Conservation (phyloP, 2,329 filamentous ascomycete genomes). For the Botryotinia globosa region DNA sequence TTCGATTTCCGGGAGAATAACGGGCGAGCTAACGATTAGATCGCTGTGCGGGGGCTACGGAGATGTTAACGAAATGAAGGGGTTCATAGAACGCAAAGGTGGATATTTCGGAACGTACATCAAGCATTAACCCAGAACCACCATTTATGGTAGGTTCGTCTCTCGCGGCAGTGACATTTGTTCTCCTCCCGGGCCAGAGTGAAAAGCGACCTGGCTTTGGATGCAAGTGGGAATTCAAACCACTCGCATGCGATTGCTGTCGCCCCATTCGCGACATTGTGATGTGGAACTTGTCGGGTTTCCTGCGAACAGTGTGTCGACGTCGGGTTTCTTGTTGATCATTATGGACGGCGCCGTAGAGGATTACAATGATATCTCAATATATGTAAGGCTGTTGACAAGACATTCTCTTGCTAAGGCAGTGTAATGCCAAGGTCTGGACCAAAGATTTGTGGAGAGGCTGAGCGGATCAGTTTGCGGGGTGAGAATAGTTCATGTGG, state of each 20-base stretch:
- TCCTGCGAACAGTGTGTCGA: constrained; percentile 12
- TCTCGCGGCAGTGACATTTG: background rate
- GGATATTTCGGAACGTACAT: background rate
- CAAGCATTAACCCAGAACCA: constrained; percentile 4
- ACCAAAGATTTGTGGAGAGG: constrained; percentile 4
- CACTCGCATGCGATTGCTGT: constrained; percentile 10
- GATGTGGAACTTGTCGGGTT: background rate
- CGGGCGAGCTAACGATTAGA: constrained; percentile 27
- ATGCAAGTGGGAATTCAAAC: background rate
- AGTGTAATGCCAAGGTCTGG: constrained; percentile 16
- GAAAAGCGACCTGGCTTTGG: constrained; percentile 13
- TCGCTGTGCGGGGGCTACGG: constrained; percentile 26
- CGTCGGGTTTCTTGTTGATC: background rate
- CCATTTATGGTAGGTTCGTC: background rate
- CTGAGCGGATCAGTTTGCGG: constrained; percentile 10
- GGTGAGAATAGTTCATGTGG: constrained; percentile 2
- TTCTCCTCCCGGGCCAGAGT: constrained; percentile 12
- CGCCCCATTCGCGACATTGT: constrained; percentile 16
- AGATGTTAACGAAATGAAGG: constrained; percentile 15
- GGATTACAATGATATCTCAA: background rate
- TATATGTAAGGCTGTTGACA: constrained; percentile 8
- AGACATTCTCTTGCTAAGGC: constrained; percentile 8
- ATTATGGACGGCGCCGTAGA: background rate
- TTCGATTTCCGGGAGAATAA: constrained; percentile 29
- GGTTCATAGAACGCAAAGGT: background rate